Evolutionary conservation across 257 asterid genomes (phyloP).

Genomic region (Capsicum rhomboideum): DNA sequence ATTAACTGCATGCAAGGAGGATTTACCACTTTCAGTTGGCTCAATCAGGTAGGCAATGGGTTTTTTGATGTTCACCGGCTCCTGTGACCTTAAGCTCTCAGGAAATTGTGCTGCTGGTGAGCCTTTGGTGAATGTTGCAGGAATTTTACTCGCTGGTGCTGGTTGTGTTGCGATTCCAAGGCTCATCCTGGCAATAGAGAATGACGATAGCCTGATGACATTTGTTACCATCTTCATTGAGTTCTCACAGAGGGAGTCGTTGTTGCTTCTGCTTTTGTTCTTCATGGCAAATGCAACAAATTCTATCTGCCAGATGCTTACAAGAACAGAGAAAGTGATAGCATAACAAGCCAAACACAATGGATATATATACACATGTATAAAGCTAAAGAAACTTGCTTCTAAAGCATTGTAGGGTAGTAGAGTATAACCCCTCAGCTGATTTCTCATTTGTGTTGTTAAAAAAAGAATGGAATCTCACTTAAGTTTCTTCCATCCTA

Average conservation of each 20-base stretch:
- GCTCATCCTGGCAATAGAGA: constrained; percentile 7
- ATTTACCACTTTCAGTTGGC: neutral
- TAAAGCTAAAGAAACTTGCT: neutral
- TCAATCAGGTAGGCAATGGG: neutral
- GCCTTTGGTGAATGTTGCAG: neutral
- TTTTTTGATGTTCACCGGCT: constrained; percentile 1
- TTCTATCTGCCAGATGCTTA: neutral
- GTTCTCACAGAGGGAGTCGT: constrained; percentile 6
- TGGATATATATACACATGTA: neutral
- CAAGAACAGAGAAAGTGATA: neutral
- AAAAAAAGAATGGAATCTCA: neutral
- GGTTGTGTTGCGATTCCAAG: neutral
- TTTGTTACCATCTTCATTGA: constrained; percentile 10
- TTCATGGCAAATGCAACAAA: constrained; percentile 2
- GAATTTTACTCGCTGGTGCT: neutral
- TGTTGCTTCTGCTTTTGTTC: constrained; percentile 3
- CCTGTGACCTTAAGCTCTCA: constrained; percentile 2
- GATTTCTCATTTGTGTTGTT: neutral
- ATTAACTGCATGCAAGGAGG: neutral
- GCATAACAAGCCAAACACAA: neutral
- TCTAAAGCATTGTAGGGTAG: neutral
- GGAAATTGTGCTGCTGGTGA: neutral
- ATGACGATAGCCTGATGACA: constrained; percentile 4
- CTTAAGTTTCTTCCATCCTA: neutral
- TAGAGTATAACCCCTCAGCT: neutral